Evolutionary conservation across 2,329 filamentous ascomycete species (phyloP).

Genomic region (Epichloe sylvatica): DNA sequence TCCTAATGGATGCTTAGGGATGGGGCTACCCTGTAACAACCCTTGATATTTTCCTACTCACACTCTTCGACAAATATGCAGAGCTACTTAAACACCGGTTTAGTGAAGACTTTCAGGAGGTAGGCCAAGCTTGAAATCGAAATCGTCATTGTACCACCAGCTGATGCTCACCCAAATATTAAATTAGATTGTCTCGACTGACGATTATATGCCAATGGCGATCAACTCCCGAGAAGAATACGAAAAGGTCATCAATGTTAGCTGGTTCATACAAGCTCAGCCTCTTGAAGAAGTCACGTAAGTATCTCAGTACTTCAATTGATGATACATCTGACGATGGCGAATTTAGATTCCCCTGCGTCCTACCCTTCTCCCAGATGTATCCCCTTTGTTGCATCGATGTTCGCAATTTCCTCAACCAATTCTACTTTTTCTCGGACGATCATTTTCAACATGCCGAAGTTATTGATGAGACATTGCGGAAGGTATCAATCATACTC

Average conservation of each 20-base stretch:
- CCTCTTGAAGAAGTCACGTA: slow-evolving; percentile 60
- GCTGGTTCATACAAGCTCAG: slow-evolving; percentile 86
- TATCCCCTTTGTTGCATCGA: slow-evolving; percentile 97
- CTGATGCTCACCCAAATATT: background rate
- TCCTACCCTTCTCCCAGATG: slow-evolving; percentile 98
- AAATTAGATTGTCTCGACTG: slow-evolving; percentile 60
- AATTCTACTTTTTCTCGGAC: slow-evolving; percentile 95
- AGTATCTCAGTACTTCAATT: slow-evolving; percentile 15
- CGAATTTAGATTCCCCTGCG: slow-evolving; percentile 64
- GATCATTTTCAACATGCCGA: slow-evolving; percentile 87
- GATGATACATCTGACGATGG: background rate
- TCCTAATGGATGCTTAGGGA: slow-evolving; percentile 69
- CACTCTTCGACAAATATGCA: slow-evolving; percentile 84
- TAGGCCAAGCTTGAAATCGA: slow-evolving; percentile 18
- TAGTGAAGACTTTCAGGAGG: slow-evolving; percentile 90
- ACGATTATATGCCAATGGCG: slow-evolving; percentile 99
- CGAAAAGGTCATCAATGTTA: slow-evolving; percentile 88
- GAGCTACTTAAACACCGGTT: slow-evolving; percentile 82
- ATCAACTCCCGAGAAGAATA: slow-evolving; percentile 85
- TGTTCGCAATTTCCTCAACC: slow-evolving; percentile 92
- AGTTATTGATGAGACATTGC: slow-evolving; percentile 81
- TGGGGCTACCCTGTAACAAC: slow-evolving; percentile 78
- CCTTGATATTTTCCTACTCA: slow-evolving; percentile 75
- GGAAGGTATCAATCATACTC: slow-evolving; percentile 39
- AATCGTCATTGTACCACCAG: background rate